A percentile compares a stretch with the other conserved stretches of the same genome.
These are phyloP conservation scores for Saccharomycopsis fermentans DNA, from an alignment of 805 yeast species.

Conservation along the genomic window DNA sequence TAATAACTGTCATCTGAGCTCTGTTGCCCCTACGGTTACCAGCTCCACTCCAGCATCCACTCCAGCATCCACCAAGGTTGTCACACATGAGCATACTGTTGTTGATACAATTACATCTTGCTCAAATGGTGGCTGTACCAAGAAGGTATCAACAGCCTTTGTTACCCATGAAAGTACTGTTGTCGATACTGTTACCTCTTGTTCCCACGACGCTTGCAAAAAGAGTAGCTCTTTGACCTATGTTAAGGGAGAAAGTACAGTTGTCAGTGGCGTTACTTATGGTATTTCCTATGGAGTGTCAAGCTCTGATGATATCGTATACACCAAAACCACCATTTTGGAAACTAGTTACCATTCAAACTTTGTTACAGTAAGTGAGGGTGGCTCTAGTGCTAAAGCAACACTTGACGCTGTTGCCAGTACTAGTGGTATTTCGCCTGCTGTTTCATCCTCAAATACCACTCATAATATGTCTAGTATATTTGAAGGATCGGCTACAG, in stretches of 20 bases:
- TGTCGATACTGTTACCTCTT: constrained; percentile 24
- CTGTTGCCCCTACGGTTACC: not conserved
- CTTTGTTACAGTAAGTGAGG: constrained; percentile 16
- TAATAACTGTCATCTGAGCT: constrained; percentile 3
- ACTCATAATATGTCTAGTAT: not conserved
- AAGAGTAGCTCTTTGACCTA: constrained; percentile 3
- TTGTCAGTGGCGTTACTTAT: constrained; percentile 9
- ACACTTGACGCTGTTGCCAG: not conserved
- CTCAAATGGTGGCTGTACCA: not conserved
- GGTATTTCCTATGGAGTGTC: constrained; percentile 11
- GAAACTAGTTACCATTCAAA: constrained; percentile 17
- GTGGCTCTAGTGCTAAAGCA: constrained; percentile 4
- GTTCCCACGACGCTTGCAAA: constrained; percentile 17
- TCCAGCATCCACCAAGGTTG: not conserved
- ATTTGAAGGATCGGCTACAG: not conserved
- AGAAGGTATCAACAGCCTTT: not conserved
- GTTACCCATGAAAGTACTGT: constrained; percentile 20
- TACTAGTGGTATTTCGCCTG: not conserved
- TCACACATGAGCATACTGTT: not conserved
- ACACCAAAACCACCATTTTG: constrained; percentile 16
- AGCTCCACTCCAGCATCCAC: not conserved
- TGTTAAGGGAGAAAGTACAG: constrained; percentile 14
- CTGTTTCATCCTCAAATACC: not conserved
- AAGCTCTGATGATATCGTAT: constrained; percentile 11
- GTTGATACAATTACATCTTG: not conserved